phyloP scores from a whole-genome alignment of 2,329 filamentous ascomycete species.

The Aspergillus sp. region DNA sequence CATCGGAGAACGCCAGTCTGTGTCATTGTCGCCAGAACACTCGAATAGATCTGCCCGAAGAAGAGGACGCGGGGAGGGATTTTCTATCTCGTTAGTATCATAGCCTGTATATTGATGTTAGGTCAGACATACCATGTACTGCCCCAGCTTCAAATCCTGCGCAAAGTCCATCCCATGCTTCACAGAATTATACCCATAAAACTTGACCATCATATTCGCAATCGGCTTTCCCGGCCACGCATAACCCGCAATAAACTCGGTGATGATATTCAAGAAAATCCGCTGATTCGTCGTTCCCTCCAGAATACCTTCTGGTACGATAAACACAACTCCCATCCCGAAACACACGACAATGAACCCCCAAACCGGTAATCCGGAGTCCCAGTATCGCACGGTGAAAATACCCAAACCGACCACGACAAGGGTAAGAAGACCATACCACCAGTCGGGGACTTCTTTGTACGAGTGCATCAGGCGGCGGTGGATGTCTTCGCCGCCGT shows the following conservation, averaged over 20 bases:
- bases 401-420: constrained; percentile 31
- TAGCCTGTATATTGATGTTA: neutral
- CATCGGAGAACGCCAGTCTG: constrained; percentile 31
- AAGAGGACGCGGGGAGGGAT: constrained; percentile 30
- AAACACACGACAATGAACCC: constrained; percentile 35
- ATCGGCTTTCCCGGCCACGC: constrained; percentile 30
- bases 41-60: constrained; percentile 29
- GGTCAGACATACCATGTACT: constrained; percentile 17
- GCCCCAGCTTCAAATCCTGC: constrained; percentile 27
- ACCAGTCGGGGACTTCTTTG: constrained; percentile 59
- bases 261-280: constrained; percentile 28
- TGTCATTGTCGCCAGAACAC: constrained; percentile 25
- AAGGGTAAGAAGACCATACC: constrained; percentile 44
- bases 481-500: constrained; percentile 54
- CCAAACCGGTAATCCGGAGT: constrained; percentile 36
- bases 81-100: constrained; percentile 8
- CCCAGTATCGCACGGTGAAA: constrained; percentile 24
- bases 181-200: constrained; percentile 29
- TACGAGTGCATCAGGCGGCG: constrained; percentile 63
- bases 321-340: constrained; percentile 33
- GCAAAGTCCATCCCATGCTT: constrained; percentile 30
- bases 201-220: constrained; percentile 32
- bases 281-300: constrained; percentile 26
- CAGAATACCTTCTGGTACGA: constrained; percentile 37
- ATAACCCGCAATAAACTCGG: constrained; percentile 29